Base-by-base conservation (phyloP, 345 rosid species). In the Acer saccharum region DNA sequence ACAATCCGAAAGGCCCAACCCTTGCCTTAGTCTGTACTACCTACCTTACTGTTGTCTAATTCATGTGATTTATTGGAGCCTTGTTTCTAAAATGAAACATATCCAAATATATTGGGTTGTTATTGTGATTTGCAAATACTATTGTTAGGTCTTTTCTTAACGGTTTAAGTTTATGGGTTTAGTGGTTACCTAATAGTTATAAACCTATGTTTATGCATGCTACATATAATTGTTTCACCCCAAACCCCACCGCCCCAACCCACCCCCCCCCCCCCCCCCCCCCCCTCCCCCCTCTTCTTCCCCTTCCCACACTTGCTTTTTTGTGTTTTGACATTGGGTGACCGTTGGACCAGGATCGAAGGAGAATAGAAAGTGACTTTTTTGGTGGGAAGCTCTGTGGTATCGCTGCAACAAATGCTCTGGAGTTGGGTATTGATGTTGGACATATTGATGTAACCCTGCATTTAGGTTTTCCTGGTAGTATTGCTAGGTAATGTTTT, bases 381-480 rank as follows among this genome's bases (percentile, higher is more conserved):
- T 95, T 93, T 72, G 81, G 89, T 76, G 98, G 99, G 75, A 92
- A 86, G 85, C 92, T 95, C 76, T 84, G 90, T 74, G 99, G 99
- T 76, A 85, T 95, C 83, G 94, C 93, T 81, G 96, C 99, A 46
- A 95, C 99, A 74, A 95, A 93, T 80, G 99, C 98, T 73, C 94
- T 93, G 81, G 99, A 95, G 87, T 83, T 95, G 89, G 99, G 99
- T 29, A 91, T 95, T 86, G 99, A 95, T 87, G 96, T 93, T 77
- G 99, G 99, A 54, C 97, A 92, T 75, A 90, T 95, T 69, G 98
- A 95, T 71, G 98, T 89, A 50, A 93, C 99, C 67, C 83, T 95
- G 82, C 99, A 95, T 90, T 85, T 95, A 83, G 98, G 99, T 64
- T 95, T 95, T 81, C 99, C 99, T 75, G 99, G 99, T 60, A 95